Base-by-base conservation (phyloP, 2,329 filamentous ascomycete genomes). In the Cryphonectria naterciae region DNA sequence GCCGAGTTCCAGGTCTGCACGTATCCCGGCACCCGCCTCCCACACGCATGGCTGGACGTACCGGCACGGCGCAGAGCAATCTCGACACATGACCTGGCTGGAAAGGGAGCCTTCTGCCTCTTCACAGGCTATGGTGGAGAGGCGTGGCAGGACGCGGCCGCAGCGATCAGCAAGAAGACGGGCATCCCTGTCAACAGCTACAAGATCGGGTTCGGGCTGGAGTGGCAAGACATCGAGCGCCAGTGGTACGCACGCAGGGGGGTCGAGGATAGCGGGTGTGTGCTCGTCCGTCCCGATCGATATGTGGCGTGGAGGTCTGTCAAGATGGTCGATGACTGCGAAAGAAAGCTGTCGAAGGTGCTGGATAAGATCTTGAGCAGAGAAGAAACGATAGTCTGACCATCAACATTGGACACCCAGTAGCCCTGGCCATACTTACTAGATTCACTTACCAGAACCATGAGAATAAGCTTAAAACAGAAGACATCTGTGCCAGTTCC, bases 31-130 rank as follows among this genome's bases (percentile, higher is more conserved):
- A 81, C 82, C 28, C 79, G 86, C 15, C 76, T 88, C 6, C 87
- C 87, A 1, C 87, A 89, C 77, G 86, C 81, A 0, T 88, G 87
- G 87, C 77, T 89, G 10, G 83, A 85, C 75, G 80, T 79, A 46
- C 68, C 66, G 15, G 72, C 76, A n/a, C 74, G 80, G 28, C 78
- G 62, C 67, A 60, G n/a, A 25, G 37, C 28, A 1, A 77, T 85
- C 49, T 87, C 85, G 4, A 88, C 85, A 0, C 81, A 85, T 39
- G 86, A 89, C 75, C 76, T 88, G 5, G 83, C 84, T 0, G 86
- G 86, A 0, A 80, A 87, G 69, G 83, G 85, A 1, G 74, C 73
- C 0, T 86, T 85, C 73, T 77, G 76, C 15, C 72, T 84, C 5
- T 73, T 84, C 5, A 84, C 82, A 0, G 85, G 86, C 1, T 81